Base-by-base conservation (phyloP, 2,329 filamentous ascomycete genomes). In the Sclerotinia nivalis region DNA sequence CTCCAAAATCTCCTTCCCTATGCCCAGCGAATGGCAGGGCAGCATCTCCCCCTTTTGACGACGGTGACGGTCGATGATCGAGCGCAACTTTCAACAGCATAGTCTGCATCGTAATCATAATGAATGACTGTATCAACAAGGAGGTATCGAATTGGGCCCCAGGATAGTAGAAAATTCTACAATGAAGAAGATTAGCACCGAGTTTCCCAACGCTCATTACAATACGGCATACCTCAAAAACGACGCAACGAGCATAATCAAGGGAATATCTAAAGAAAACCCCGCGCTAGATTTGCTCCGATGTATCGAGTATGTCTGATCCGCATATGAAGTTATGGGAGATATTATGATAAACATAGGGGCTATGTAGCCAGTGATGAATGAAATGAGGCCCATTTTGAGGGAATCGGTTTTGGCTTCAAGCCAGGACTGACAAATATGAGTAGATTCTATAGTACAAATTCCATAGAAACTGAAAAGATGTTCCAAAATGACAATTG, bases 171-270 rank as follows among this genome's bases (percentile, higher is more conserved):
- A 91, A 91, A 76, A 91, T 86, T 79, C 88, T 89, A 78, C 37
- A 52, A 43, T 47, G 34, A 45, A 62, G 18, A 34, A 20, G 28
- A 47, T 70, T 56, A 70, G 64, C 31, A 54, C 25, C 37, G 43
- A 8, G 40, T 22, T 43, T 59, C 13, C 9, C 25, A 6, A 28
- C 4, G 15, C 25, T 40, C 47, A 34, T 61, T 7, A 2, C 31
- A 59, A 12, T 45, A 50, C 43, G 49, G 70, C 81, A 60, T 77
- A 90, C 87, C 88, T 88, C 69, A 90, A 81, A 68, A 91, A 81
- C 4, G 88, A 91, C 40, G 89, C 88, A 68, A 91, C 84, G 65
- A 91, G 85, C 89, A 91, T 91, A 72, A 91, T 91, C 70, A 91
- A 81, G 45, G 89, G 89, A 58, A 91, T 91, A 75, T 91, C 89